Base-by-base conservation (phyloP, 306 rosid genomes). In the Citrullus amarus region DNA sequence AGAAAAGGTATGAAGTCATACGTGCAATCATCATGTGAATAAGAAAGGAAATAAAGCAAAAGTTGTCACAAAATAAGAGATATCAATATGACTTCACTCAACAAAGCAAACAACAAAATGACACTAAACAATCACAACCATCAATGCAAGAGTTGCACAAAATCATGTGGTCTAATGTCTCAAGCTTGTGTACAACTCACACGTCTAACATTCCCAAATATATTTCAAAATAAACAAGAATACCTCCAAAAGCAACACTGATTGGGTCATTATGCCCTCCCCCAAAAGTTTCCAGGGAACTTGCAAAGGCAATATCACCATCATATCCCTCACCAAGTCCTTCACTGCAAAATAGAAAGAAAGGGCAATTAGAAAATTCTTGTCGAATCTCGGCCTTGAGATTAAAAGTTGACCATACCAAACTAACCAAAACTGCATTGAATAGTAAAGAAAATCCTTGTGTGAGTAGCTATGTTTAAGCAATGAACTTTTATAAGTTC, bases 261-360 rank as follows among this genome's bases (percentile, higher is more conserved):
- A 96, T 92, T 69, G 99, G 99, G 67, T 96, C 99, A 89, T 96
- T 93, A 83, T 96, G 99, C 67, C 99, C 99, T 72, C 99, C 98
- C 11, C 99, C 98, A 90, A 96, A 96, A 78, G 88, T 85, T 89
- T 96, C 99, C 65, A 96, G 77, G 75, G 99, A 92, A 83, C 99
- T 93, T 36, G 98, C 99, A 91, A 96, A 96, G 74, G 99, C 99
- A 82, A 96, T 96, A 81, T 96, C 99, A 53, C 98, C 99, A 81
- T 96, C 99, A 75, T 96, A 96, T 82, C 92, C 97, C 84, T 96
- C 99, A 56, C 99, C 99, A 58, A 96, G 99, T 79, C 96, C 98
- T 91, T 96, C 98, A 76, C 99, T 96, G 87, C 41, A 57, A 41
- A 76, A 79, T 39, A 84, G 34, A 83, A 80, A 85, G 34, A 57